Evolutionary conservation across 2,329 filamentous ascomycete species (phyloP).

Genomic region (Exophiala lecanii-corni): DNA sequence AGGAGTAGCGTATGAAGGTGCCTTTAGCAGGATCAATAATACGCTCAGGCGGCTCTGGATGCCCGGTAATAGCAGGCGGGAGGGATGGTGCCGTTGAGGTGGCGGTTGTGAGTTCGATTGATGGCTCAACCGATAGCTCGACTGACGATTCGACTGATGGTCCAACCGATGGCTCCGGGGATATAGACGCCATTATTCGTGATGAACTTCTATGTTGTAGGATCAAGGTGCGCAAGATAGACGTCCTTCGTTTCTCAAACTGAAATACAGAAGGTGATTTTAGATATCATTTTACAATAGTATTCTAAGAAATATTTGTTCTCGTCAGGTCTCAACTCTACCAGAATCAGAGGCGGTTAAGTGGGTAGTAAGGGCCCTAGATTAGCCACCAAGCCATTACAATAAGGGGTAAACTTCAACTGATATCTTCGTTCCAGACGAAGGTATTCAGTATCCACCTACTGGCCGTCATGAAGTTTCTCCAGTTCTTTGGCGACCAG

Average conservation of each 20-base stretch:
- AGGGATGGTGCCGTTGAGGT: neutral
- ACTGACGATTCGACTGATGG: neutral
- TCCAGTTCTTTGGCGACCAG: neutral
- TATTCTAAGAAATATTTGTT: conserved; percentile 1
- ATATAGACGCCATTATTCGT: conserved; percentile 1
- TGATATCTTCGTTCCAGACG: conserved; percentile 1
- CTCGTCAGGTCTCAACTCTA: neutral
- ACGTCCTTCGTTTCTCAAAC: conserved; percentile 1
- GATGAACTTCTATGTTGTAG: conserved; percentile 1
- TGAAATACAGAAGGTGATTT: neutral
- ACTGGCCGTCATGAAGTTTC: neutral
- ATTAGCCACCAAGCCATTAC: conserved; percentile 1
- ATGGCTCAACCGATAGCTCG: neutral
- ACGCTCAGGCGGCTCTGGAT: neutral
- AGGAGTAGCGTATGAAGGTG: neutral
- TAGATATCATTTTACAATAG: neutral
- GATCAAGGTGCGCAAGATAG: neutral
- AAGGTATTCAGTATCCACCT: conserved; percentile 1
- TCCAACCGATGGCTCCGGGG: neutral
- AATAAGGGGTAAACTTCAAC: conserved; percentile 1
- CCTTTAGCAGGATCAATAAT: conserved; percentile 1
- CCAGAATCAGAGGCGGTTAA: neutral
- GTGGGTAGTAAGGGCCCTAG: neutral
- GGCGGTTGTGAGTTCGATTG: neutral
- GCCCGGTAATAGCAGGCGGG: neutral